Evolutionary conservation across 2,329 filamentous ascomycete species (phyloP).

Genomic region (Aphanocladium album): DNA sequence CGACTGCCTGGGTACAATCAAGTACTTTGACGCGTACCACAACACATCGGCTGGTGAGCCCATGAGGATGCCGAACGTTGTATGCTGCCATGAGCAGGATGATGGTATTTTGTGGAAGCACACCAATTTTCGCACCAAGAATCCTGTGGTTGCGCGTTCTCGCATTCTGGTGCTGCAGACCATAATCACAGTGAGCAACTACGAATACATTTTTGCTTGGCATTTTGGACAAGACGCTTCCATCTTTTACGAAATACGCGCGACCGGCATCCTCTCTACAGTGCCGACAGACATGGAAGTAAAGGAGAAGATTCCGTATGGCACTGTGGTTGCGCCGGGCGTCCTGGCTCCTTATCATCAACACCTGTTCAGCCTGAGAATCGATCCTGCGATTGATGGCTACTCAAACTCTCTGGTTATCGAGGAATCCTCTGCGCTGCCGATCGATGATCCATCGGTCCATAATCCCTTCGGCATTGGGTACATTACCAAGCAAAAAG

Average conservation of each 20-base stretch:
- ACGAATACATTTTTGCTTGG: constrained; percentile 48
- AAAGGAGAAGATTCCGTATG: constrained; percentile 43
- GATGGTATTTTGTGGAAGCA: constrained; percentile 60
- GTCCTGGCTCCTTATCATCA: constrained; percentile 63
- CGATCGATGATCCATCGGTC: constrained; percentile 33
- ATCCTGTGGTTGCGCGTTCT: constrained; percentile 49
- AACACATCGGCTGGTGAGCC: constrained; percentile 28
- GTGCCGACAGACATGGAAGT: constrained; percentile 49
- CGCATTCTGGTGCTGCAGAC: constrained; percentile 56
- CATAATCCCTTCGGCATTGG: constrained; percentile 50
- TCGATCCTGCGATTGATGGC: constrained; percentile 62
- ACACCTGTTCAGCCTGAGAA: constrained; percentile 59
- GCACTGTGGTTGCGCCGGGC: constrained; percentile 57
- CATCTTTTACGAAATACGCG: constrained; percentile 30
- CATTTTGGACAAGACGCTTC: constrained; percentile 49
- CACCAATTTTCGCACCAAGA: constrained; percentile 52
- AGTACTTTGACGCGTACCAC: constrained; percentile 31
- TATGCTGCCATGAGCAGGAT: constrained; percentile 33
- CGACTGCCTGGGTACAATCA: constrained; percentile 60
- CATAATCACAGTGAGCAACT: constrained; percentile 59
- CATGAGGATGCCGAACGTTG: constrained; percentile 28
- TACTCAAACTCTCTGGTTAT: constrained; percentile 47
- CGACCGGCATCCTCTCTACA: constrained; percentile 40
- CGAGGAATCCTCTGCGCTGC: constrained; percentile 37
- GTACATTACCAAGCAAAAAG: constrained; percentile 36